Base-by-base conservation (phyloP, 1,139 yeast species). In the Pichia cactophila region DNA sequence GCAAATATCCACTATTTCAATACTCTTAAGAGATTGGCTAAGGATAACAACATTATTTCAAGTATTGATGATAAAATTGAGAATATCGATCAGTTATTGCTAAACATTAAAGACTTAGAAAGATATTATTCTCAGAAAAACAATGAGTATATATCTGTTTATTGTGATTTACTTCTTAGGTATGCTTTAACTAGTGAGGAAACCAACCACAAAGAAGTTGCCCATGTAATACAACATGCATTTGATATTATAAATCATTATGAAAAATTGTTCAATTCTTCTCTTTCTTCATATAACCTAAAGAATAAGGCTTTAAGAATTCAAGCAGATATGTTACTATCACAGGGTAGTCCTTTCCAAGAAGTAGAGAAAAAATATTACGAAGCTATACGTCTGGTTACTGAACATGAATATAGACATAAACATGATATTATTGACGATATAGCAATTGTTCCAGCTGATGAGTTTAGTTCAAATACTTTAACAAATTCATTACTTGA, bases 141-240 rank as follows among this genome's bases (percentile, higher is more conserved):
- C 44, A 12, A 53, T n/a, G 47, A 53, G 4, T 64, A 59, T 45
- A 49, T 65, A 20, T 54, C 63, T 2, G 57, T 59, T 29, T 65
- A 65, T 43, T 56, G 61, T 46, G 69, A 65, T 50, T 54, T 65
- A 17, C 44, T 64, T 9, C 42, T 65, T 11, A 54, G 69, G 45
- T 64, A 57, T 50, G 66, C 67, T 1, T 44, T 65, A 43, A 62
- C 68, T 2, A 41, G 58, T n/a, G 51, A 54, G 3, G 56, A 54
- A 29, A 10, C 47, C 41, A 43, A 55, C 46, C 35, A 49, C 44
- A 5, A 45, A 5, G 48, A 52, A 36, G 60, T 56, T 6, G 44
- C 48, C 3, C 26, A 41, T 12, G 50, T 52, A 28, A 50, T 65
- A 20, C 39, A 50, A 16, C 44, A 46, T 17, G 59, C 61, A 0